Conservation (phyloP, 1,139 yeast genomes). For the Tardiomyces blankii region DNA sequence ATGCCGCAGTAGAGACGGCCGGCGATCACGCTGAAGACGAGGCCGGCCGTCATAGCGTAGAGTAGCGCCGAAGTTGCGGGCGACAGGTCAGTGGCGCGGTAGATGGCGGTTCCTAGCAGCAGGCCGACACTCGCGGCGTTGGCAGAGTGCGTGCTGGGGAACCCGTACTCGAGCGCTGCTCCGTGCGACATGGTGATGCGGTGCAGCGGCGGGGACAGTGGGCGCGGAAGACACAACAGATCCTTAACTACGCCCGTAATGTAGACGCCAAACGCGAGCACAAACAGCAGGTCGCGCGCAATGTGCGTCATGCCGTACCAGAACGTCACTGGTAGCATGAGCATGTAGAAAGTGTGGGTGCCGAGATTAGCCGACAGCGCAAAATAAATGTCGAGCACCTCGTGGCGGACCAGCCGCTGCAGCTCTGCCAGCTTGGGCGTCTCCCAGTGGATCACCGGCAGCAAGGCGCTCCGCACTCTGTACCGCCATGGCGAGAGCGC, state of each 20-base stretch:
- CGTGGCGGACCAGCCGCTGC: constrained; percentile 43
- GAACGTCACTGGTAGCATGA: constrained; percentile 73
- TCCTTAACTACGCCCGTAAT: constrained; percentile 73
- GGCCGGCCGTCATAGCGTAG: constrained; percentile 27
- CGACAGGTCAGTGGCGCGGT: neutral
- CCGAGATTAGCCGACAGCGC: constrained; percentile 88
- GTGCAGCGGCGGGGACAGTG: constrained; percentile 83
- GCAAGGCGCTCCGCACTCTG: constrained; percentile 40
- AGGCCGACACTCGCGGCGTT: constrained; percentile 78
- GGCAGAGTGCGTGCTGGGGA: constrained; percentile 88
- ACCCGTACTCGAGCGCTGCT: constrained; percentile 89
- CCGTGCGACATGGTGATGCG: constrained; percentile 82
- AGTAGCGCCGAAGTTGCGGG: constrained; percentile 2
- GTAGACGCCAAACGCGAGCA: constrained; percentile 78
- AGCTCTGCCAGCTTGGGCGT: constrained; percentile 47
- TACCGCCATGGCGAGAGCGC: constrained; percentile 52
- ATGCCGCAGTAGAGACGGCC: constrained; percentile 94
- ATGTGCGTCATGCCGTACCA: constrained; percentile 66
- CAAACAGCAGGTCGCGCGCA: constrained; percentile 57
- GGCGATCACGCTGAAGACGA: constrained; percentile 54
- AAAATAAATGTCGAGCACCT: constrained; percentile 60
- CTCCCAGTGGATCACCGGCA: constrained; percentile 57
- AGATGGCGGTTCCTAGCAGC: constrained; percentile 26
- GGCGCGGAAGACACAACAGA: constrained; percentile 81
- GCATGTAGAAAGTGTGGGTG: constrained; percentile 84